Conservation (phyloP, 139 green algal genomes). For the Tetradesmus lagerheimii region DNA sequence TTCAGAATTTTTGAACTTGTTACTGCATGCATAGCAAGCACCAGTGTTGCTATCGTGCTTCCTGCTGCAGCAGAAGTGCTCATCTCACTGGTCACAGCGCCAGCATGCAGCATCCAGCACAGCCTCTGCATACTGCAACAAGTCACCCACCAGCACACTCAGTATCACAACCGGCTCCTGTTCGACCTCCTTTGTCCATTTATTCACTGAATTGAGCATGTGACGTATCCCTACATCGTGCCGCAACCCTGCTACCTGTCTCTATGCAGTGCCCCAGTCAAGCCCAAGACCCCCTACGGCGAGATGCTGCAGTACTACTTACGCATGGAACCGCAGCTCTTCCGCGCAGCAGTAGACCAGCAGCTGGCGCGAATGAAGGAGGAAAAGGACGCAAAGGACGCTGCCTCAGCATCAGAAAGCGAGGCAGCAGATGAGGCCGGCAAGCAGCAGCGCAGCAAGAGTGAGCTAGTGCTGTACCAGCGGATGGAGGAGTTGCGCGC, state of each 20-base stretch:
- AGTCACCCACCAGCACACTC: no score
- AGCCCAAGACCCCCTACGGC: slow-evolving; percentile 86
- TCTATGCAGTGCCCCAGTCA: slow-evolving; percentile 71
- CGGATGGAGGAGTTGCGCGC: slow-evolving; percentile 89
- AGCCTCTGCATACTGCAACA: no score
- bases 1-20: no score
- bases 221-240: no score
- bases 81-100: no score
- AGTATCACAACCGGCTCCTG: no score
- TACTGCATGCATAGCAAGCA: background rate
- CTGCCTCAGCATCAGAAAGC: background rate
- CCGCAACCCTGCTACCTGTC: no score
- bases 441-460: slow-evolving; percentile 28
- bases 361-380: slow-evolving; percentile 78
- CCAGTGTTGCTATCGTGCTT: background rate
- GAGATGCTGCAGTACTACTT: slow-evolving; percentile 95
- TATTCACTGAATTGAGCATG: no score
- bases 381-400: slow-evolving; percentile 58
- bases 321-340: slow-evolving; percentile 89
- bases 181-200: no score
- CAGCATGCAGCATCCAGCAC: no score
- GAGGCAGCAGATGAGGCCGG: background rate
- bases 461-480: slow-evolving; percentile 80
- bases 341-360: slow-evolving; percentile 83
- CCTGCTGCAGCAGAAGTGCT: background rate